Evolutionary conservation across 2,329 filamentous ascomycete genomes (phyloP), one percentile per base, ranked within the genome.

Genomic region (Drechslerella dactyloides): DNA sequence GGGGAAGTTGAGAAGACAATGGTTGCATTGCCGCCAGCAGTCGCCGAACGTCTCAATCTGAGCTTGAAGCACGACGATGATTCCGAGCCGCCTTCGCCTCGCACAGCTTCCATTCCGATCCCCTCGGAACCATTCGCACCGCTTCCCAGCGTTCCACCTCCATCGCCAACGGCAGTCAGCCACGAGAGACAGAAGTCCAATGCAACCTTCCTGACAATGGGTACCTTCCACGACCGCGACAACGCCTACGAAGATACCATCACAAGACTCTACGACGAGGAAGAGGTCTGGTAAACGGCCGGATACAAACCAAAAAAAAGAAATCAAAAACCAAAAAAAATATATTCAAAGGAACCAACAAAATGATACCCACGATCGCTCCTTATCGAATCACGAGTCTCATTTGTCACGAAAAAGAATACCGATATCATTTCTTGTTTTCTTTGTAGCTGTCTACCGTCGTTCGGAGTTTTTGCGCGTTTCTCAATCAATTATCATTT

Each of bases 341-440:
- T 48, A 5, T 10, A 57, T 7, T 5, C 8, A 23, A 30, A 54
- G 35, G 27, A 51, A 17, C n/a, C 13, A 15, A 7, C 56, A 62
- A 62, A 64, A 70, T 53, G 59, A 64, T 70, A 70, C 59, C 59
- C 53, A 70, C 66, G 59, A 54, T 64, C 66, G 35, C 54, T 63
- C 56, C 58, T 46, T 60, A 30, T 48, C 52, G 54, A 70, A 48
- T 19, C 59, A 70, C 66, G 66, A 70, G 35, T 70, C 52, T 58
- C 59, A 54, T 70, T 64, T 70, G 66, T 70, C 44, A 69, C 40
- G 65, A 69, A 69, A 60, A 58, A 62, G 51, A 42, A 58, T 42
- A 55, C 63, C 48, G 42, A 44, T 63, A 51, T 64, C 57, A 44
- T 70, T 70, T 46, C 2, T 46, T 53, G 30, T 62, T 40, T 50